A percentile compares a stretch with the other conserved stretches of the same genome.
These are phyloP conservation scores for Laetiporus sulphureus DNA, from an alignment of 1,284 basidiomycete genomes.

Conservation along the genomic window DNA sequence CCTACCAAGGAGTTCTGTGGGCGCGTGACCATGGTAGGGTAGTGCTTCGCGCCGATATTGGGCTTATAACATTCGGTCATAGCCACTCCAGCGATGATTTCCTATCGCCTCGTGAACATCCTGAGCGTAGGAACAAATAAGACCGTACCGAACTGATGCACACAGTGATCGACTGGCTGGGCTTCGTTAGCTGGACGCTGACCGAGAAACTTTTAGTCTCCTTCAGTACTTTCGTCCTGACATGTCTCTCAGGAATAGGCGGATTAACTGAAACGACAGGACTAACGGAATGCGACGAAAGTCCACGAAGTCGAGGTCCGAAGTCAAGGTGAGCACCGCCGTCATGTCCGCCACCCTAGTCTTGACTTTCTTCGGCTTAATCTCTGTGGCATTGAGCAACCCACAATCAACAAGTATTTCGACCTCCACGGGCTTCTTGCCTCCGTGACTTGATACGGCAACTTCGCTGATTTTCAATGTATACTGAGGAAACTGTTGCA, in stretches of 20 bases:
- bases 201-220: conserved; percentile 53
- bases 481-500: conserved; percentile 62
- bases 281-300: conserved; percentile 70
- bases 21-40: conserved; percentile 64
- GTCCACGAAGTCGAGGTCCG: conserved; percentile 65
- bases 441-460: conserved; percentile 32
- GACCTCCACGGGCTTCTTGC: conserved; percentile 50
- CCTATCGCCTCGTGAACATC: too few species aligned
- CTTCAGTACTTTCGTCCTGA: conserved; percentile 61
- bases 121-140: neutral
- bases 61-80: conserved; percentile 51
- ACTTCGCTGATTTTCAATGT: conserved; percentile 42
- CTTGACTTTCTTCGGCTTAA: conserved; percentile 41
- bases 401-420: conserved; percentile 54
- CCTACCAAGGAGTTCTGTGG: conserved; percentile 51
- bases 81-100: conserved; percentile 58
- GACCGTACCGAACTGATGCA: conserved; percentile 55
- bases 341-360: conserved; percentile 50
- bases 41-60: conserved; percentile 42
- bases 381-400: conserved; percentile 27
- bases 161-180: conserved; percentile 64
- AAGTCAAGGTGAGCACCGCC: conserved; percentile 63
- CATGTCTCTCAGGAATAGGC: conserved; percentile 7
- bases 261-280: neutral
- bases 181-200: conserved; percentile 52